Evolutionary conservation across 495 filamentous ascomycete genomes (phyloP).

Genomic region (Lasiosphaeria ovina): DNA sequence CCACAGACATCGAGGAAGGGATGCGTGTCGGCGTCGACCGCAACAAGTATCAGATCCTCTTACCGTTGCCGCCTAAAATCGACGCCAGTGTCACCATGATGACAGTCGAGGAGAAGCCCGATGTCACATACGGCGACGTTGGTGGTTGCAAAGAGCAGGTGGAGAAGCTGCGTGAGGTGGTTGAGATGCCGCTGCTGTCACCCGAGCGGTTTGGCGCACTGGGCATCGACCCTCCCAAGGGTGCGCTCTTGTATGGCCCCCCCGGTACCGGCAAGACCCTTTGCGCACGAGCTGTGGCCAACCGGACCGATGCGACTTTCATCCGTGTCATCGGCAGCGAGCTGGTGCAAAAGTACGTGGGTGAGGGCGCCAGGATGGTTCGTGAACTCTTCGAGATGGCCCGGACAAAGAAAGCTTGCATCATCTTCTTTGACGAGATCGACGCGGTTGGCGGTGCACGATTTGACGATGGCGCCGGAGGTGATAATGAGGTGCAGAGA

Average conservation of each 20-base stretch:
- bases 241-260: conserved; percentile 92
- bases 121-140: conserved; percentile 98
- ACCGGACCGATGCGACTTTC: conserved; percentile 96
- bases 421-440: conserved; percentile 99
- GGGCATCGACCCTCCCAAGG: conserved; percentile 97
- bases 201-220: conserved; percentile 96
- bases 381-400: conserved; percentile 99
- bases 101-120: conserved; percentile 99
- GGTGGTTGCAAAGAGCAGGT: conserved; percentile 99
- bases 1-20: conserved; percentile 98
- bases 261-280: conserved; percentile 98
- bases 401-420: conserved; percentile 98
- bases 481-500: conserved; percentile 98
- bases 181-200: conserved; percentile 95
- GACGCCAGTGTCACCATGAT: conserved; percentile 99
- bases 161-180: conserved; percentile 96
- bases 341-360: conserved; percentile 97
- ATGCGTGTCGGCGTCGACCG: conserved; percentile 98
- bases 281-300: conserved; percentile 94
- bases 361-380: conserved; percentile 96
- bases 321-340: conserved; percentile 98
- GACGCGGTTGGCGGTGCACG: conserved; percentile 97
- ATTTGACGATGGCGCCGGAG: conserved; percentile 96
- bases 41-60: conserved; percentile 97
- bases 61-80: conserved; percentile 98